Conservation (phyloP, 805 yeast species). For the Kodamaea sagamina region DNA sequence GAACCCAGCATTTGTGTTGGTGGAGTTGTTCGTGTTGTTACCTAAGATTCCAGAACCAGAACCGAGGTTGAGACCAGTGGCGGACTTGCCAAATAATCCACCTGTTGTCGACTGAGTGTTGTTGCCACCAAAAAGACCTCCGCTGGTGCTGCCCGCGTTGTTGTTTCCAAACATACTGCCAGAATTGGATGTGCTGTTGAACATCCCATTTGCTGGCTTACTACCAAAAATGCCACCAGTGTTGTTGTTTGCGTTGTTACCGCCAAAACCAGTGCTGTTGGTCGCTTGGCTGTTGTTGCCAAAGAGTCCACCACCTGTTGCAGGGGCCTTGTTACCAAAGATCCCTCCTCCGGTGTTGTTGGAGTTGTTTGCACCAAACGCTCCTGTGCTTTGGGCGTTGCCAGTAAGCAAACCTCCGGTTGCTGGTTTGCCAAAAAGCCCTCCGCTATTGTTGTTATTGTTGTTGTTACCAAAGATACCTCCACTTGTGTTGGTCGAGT, state of each 20-base stretch:
- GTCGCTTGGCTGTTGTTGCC: constrained; percentile 22
- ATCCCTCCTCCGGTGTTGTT: constrained; percentile 18
- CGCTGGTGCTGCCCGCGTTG: constrained; percentile 18
- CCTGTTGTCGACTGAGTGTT: constrained; percentile 16
- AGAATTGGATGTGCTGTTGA: too few relatives aligned
- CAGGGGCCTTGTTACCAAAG: constrained; percentile 26
- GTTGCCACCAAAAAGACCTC: constrained; percentile 49
- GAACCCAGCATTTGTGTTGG: constrained; percentile 31
- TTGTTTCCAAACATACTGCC: too few relatives aligned
- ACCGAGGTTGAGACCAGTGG: constrained; percentile 24
- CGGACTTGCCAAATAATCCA: constrained; percentile 30
- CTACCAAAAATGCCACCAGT: background rate
- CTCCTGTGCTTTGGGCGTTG: background rate
- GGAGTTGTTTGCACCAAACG: constrained; percentile 7
- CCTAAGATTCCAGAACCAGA: constrained; percentile 23
- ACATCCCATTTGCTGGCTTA: too few relatives aligned
- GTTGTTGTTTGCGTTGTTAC: constrained; percentile 23
- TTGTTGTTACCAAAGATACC: constrained; percentile 9
- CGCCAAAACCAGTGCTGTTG: constrained; percentile 48
- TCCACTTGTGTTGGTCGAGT: constrained; percentile 17
- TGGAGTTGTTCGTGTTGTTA: constrained; percentile 24
- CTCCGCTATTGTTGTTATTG: constrained; percentile 15
- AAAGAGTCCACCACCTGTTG: constrained; percentile 22
- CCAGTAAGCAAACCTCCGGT: constrained; percentile 18
- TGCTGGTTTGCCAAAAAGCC: constrained; percentile 33